These are phyloP conservation scores for Chrysanthemum lavandulifolium DNA, from an alignment of 129 eudicot species.

Conservation along the genomic window DNA sequence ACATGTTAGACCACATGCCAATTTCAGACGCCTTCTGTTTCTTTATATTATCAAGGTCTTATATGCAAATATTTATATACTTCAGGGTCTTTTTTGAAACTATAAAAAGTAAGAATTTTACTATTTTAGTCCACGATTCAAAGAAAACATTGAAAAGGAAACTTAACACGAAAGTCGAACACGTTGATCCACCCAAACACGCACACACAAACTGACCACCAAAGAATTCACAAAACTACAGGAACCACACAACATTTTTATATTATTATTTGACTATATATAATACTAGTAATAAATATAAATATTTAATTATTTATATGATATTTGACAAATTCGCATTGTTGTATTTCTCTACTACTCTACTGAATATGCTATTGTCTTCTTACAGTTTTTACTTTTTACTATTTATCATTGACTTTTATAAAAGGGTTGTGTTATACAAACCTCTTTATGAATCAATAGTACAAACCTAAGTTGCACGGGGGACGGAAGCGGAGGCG, in stretches of 20 bases:
- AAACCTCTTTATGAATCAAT: no score
- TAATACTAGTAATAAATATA: no score
- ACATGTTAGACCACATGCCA: constrained; percentile 31
- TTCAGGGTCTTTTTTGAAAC: not conserved
- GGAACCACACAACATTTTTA: not conserved
- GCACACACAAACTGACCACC: not conserved
- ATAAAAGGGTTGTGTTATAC: no score
- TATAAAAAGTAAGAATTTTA: not conserved
- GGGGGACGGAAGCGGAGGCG: no score
- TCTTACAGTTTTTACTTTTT: no score
- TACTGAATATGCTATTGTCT: no score
- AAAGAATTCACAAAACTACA: not conserved
- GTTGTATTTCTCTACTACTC: no score
- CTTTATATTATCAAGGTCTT: constrained; percentile 2
- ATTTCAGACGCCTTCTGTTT: constrained; percentile 15
- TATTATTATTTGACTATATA: no score
- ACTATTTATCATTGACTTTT: no score
- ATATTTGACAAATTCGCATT: no score
- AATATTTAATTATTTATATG: no score
- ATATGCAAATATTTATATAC: not conserved
- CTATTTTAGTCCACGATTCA: not conserved
- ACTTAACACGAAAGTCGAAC: constrained; percentile 6
- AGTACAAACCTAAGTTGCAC: no score
- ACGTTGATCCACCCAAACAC: constrained; percentile 22
- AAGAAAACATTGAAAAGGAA: not conserved